Percentiles rank a stretch among this genome's conserved stretches.
These are phyloP conservation scores for Saccharomycopsis sp. DNA, from an alignment of 805 yeast genomes.

Conservation along the genomic window DNA sequence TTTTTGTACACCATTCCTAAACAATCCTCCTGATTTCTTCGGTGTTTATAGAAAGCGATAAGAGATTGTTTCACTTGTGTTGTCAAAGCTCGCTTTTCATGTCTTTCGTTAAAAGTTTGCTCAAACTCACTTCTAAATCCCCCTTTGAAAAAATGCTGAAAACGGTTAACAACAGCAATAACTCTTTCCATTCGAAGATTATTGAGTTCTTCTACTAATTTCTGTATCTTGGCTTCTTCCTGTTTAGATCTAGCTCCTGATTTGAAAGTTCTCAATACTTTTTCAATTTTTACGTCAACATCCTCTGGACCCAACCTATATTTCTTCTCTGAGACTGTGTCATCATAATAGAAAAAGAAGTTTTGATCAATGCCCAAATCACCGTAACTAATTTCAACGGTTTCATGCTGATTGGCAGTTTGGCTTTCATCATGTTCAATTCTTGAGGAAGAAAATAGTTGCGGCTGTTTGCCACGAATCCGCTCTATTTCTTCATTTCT, in stretches of 20 bases:
- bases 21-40: background rate
- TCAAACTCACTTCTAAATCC: conserved; percentile 1
- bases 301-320: conserved; percentile 13
- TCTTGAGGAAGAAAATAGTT: background rate
- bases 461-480: background rate
- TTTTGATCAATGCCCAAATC: background rate
- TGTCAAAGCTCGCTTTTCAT: conserved; percentile 1
- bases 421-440: background rate
- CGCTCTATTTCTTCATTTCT: background rate
- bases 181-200: conserved; percentile 6
- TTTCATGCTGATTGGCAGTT: background rate
- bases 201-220: conserved; percentile 7
- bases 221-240: background rate
- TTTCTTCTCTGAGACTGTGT: background rate
- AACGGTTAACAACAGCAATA: conserved; percentile 8
- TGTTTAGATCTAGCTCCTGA: background rate
- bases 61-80: background rate
- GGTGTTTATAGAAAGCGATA: background rate
- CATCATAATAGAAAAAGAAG: conserved; percentile 12
- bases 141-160: conserved; percentile 3
- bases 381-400: background rate
- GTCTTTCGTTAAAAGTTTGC: background rate
- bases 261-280: background rate
- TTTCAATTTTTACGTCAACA: conserved; percentile 2
- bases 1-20: background rate